These are phyloP conservation scores for Lentinula sp. DNA, from an alignment of 768 basidiomycete species.

Conservation along the genomic window DNA sequence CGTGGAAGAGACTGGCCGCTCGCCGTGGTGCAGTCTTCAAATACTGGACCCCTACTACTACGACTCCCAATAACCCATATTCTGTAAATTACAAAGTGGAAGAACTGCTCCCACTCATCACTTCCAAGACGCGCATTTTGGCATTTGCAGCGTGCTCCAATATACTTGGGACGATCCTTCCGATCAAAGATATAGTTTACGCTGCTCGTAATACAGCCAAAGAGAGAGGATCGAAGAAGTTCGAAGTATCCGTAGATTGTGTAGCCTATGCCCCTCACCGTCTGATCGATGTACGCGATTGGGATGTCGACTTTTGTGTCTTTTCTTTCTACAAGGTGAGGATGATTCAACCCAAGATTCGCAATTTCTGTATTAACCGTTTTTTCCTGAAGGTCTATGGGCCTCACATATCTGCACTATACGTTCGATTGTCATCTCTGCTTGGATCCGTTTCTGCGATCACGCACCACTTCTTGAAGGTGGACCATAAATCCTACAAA, in stretches of 20 bases:
- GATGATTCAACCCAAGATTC: conserved; percentile 23
- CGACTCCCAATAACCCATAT: conserved; percentile 56
- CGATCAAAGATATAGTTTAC: conserved; percentile 50
- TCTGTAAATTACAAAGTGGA: conserved; percentile 49
- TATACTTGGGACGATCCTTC: conserved; percentile 61
- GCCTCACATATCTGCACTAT: conserved; percentile 63
- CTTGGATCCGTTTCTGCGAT: conserved; percentile 47
- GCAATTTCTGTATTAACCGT: not conserved
- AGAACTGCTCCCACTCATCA: conserved; percentile 57
- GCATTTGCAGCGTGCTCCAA: conserved; percentile 76
- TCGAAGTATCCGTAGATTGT: conserved; percentile 70
- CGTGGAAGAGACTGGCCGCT: conserved; percentile 71
- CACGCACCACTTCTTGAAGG: conserved; percentile 64
- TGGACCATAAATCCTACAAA: conserved; percentile 44
- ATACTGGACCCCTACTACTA: conserved; percentile 49
- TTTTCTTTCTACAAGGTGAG: conserved; percentile 74
- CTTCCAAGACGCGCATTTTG: conserved; percentile 61
- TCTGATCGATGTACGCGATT: conserved; percentile 62
- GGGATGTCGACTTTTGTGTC: conserved; percentile 72
- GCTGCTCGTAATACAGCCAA: conserved; percentile 46
- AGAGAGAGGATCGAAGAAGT: conserved; percentile 46
- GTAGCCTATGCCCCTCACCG: conserved; percentile 78
- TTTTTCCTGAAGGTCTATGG: conserved; percentile 56
- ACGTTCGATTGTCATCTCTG: conserved; percentile 47
- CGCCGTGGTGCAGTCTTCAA: conserved; percentile 50